Evolutionary conservation across 73 alveolate genomes (phyloP), one percentile per base, ranked within the genome.

Genomic region (Halteria grandinella): DNA sequence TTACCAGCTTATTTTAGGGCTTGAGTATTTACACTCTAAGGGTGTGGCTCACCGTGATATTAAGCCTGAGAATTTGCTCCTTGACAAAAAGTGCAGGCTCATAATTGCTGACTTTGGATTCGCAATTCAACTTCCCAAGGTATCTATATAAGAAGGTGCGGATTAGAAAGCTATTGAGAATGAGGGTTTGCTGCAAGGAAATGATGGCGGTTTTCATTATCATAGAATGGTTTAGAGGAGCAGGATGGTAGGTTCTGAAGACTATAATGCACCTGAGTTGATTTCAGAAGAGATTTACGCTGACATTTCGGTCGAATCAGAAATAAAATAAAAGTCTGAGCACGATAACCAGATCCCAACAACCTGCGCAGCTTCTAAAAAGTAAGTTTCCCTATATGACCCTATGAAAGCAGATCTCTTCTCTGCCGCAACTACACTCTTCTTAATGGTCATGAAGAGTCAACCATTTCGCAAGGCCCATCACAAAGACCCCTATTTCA

Each of bases 21-120:
- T 89, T n/a, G 52, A 85, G 52, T 89, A 60, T 54, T 49, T 89
- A 14, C 93, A 89, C 57, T 32, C 49, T 10, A 34, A 58, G 25
- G 87, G 79, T 25, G 17, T 87, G 25, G 66, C 70, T 11, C 95
- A 87, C 72, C 63, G 95, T 71, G 85, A 87, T 71, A 41, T 87
- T 47, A 87, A 87, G 69, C 90, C 95, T 40, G 91, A 87, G 33
- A 87, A 87, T 63, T 43, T 87, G 52, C 47, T 89, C 53, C 73
- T 88, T 51, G 91, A 89, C 60, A 45, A 72, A 39, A 57, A 54
- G 31, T 48, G 25, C 58, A 75, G 69, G 15, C 58, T 57, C 32
- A 75, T 36, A 11, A 75, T 75, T 32, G 58, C 69, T 20, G 87
- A 75, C 48, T 37, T 75, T 23, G 87, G 87, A 0, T 40, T 44